Conservation (phyloP, 441 rosid species). For the Erodium texanum region DNA sequence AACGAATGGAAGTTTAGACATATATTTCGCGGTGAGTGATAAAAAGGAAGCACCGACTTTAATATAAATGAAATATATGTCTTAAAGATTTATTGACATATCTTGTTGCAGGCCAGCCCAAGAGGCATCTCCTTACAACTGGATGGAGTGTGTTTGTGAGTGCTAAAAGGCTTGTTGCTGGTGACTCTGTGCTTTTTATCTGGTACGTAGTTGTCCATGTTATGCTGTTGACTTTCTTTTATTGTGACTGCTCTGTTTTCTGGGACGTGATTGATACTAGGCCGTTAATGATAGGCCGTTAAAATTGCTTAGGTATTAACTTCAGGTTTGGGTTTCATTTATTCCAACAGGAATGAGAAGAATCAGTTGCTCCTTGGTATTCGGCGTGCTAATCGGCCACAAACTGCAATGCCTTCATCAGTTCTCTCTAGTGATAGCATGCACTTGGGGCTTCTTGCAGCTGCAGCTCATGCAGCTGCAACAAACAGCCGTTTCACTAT, state of each 20-base stretch:
- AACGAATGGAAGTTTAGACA: no score
- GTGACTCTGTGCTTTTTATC: slow-evolving; percentile 92
- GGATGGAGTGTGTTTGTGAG: slow-evolving; percentile 99
- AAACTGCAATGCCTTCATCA: slow-evolving; percentile 96
- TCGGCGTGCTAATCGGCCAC: slow-evolving; percentile 80
- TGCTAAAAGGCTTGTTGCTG: slow-evolving; percentile 92
- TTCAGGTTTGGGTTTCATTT: neutral
- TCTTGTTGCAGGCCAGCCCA: slow-evolving; percentile 74
- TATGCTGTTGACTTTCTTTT: neutral
- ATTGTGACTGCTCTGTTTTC: neutral
- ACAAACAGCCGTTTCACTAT: slow-evolving; percentile 92
- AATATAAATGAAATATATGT: neutral
- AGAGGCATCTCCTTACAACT: slow-evolving; percentile 93
- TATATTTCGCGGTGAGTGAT: no score
- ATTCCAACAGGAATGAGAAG: slow-evolving; percentile 69
- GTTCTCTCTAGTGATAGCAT: slow-evolving; percentile 95
- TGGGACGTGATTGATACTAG: neutral
- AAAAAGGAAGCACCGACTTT: no score
- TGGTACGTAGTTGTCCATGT: slow-evolving; percentile 42
- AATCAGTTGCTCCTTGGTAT: slow-evolving; percentile 92
- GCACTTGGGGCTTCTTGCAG: slow-evolving; percentile 98
- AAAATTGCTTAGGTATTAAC: no score
- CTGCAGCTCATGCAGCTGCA: slow-evolving; percentile 97
- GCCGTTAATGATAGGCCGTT: no score
- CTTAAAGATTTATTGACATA: slow-evolving; percentile 14